Conservation (phyloP, 495 filamentous ascomycete species). For the Choiromyces venosus region DNA sequence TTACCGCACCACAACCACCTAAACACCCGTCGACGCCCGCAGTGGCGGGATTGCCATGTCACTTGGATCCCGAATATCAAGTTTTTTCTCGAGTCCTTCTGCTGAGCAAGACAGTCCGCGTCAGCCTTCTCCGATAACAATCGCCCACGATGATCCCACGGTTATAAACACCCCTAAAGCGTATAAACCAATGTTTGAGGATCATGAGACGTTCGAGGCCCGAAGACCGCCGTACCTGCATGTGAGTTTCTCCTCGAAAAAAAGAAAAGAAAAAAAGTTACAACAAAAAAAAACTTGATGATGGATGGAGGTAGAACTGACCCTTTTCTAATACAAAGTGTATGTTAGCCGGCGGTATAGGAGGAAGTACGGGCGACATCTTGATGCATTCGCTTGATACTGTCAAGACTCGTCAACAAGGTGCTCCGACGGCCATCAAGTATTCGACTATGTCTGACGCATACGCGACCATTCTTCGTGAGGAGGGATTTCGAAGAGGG, state of each 20-base stretch:
- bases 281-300: neutral
- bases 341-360: conserved; percentile 89
- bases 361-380: conserved; percentile 90
- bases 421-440: conserved; percentile 85
- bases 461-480: conserved; percentile 84
- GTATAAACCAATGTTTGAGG: conserved; percentile 41
- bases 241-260: conserved; percentile 48
- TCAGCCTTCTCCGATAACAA: conserved; percentile 11
- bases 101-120: conserved; percentile 28
- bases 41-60: conserved; percentile 49
- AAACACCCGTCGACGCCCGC: conserved; percentile 31
- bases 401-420: conserved; percentile 97
- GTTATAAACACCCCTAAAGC: conserved; percentile 14
- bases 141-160: conserved; percentile 25
- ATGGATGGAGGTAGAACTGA: conserved; percentile 10
- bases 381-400: conserved; percentile 99
- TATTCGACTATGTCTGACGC: conserved; percentile 83
- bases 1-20: neutral
- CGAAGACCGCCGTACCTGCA: conserved; percentile 59
- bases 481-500: conserved; percentile 81
- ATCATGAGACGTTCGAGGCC: conserved; percentile 25
- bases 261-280: neutral
- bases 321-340: conserved; percentile 50
- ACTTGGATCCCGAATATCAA: conserved; percentile 48
- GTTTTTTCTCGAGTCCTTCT: conserved; percentile 44